phyloP scores from a whole-genome alignment of 768 basidiomycete genomes.

The Mycena floridula region DNA sequence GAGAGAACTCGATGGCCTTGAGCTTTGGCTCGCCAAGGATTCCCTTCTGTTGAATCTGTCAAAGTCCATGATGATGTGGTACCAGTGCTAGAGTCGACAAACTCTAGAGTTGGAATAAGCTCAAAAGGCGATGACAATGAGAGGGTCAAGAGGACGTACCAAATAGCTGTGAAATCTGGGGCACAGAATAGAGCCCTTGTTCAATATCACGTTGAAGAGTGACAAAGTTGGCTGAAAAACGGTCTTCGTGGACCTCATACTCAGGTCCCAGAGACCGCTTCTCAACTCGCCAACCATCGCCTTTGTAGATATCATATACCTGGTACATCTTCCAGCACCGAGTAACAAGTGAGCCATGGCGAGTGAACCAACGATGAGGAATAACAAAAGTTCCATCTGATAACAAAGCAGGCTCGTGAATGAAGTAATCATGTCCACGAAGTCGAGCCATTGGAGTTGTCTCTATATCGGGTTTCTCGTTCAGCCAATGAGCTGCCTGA shows the following conservation, averaged over 20 bases:
- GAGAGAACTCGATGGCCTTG: conserved; percentile 7
- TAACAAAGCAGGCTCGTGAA: conserved; percentile 7
- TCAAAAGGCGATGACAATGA: no score
- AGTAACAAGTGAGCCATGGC: neutral
- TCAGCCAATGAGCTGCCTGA: conserved; percentile 9
- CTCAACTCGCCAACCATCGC: neutral
- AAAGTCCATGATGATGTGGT: conserved; percentile 1
- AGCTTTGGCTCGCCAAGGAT: conserved; percentile 3
- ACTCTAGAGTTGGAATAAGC: no score
- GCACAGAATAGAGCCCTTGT: no score
- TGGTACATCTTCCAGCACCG: conserved; percentile 2
- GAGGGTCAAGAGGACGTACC: neutral
- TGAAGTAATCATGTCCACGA: conserved; percentile 5
- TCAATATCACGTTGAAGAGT: no score
- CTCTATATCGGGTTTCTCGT: conserved; percentile 2
- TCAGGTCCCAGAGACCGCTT: no score
- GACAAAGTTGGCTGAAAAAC: neutral
- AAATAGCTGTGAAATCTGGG: neutral
- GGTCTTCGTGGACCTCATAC: neutral
- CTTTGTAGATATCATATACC: neutral
- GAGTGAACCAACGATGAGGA: neutral
- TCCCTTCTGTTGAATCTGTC: neutral
- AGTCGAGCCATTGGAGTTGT: conserved; percentile 9
- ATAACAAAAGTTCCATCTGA: neutral
- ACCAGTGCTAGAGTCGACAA: no score